Base-by-base conservation (phyloP, 495 filamentous ascomycete species). In the Aspergillus funiculosus region DNA sequence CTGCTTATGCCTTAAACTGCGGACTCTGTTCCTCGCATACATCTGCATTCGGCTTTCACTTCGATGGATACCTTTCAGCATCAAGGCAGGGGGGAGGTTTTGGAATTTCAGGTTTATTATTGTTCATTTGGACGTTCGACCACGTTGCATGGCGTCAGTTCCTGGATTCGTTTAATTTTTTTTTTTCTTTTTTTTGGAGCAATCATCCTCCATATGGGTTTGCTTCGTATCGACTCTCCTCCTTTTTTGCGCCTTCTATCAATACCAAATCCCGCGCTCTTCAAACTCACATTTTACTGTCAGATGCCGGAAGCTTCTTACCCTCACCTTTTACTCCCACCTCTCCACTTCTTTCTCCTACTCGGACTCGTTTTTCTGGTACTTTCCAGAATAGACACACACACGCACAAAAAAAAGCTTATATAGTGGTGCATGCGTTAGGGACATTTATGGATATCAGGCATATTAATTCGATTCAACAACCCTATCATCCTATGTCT, bases 321-420 rank as follows among this genome's bases (percentile, higher is more conserved):
- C 40, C 51, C 61, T 59, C 58, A 52, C 53, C 49, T 52, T 63
- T 54, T 63, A 63, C 60, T 60, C 64, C 51, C 60, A 54, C 43
- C 28, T 48, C 11, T 41, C 48, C n/a, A 35, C 37, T 52, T 36
- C 14, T 35, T 35, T 48, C 39, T 32, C 7, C 30, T 30, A 40
- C 34, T 18, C 24, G 13, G 31, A 20, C 39, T 34, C 25, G 37
- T 43, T 32, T 43, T 43, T n/a, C n/a, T n/a, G n/a, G n/a, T n/a
- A n/a, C n/a, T n/a, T n/a, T n/a, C n/a, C n/a, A n/a, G n/a, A n/a
- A n/a, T n/a, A n/a, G n/a, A n/a, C n/a, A n/a, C n/a, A n/a, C n/a
- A n/a, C n/a, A n/a, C n/a, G n/a, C n/a, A n/a, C n/a, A n/a, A n/a
- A n/a, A n/a, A n/a, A n/a, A n/a, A n/a, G n/a, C n/a, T n/a, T n/a